Conservation (phyloP, 1,284 basidiomycete genomes). For the Marasmius sp. region DNA sequence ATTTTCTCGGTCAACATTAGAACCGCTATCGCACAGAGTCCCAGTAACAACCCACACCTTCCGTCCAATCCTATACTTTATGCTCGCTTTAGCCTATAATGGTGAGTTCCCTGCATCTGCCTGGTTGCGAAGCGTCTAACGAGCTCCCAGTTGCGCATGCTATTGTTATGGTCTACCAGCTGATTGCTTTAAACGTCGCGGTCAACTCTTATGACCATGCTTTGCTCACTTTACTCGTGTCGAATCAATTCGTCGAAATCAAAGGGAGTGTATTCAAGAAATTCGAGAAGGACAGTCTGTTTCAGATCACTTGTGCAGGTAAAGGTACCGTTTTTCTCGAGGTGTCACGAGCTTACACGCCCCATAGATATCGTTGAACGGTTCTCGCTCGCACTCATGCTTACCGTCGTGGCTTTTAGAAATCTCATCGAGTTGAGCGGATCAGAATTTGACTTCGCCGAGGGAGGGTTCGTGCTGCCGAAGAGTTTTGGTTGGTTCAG, state of each 20-base stretch:
- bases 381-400: conserved; percentile 92
- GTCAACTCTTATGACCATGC: conserved; percentile 99
- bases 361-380: conserved; percentile 94
- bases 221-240: conserved; percentile 90
- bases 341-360: neutral
- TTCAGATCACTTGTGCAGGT: conserved; percentile 98
- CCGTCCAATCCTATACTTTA: conserved; percentile 84
- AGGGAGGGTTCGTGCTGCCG: conserved; percentile 67
- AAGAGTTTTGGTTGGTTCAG: conserved; percentile 85
- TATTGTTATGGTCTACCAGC: conserved; percentile 96
- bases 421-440: conserved; percentile 96
- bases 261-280: conserved; percentile 99
- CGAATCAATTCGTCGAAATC: conserved; percentile 99
- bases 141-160: conserved; percentile 73
- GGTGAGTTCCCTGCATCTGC: conserved; percentile 46
- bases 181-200: conserved; percentile 94
- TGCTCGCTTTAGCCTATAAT: conserved; percentile 82
- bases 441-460: conserved; percentile 77
- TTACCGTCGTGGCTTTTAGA: conserved; percentile 87
- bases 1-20: conserved; percentile 90
- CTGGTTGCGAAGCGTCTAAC: neutral
- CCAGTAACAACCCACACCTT: conserved; percentile 63
- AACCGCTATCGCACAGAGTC: conserved; percentile 64
- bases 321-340: conserved; percentile 17
- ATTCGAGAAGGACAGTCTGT: conserved; percentile 99